phyloP scores from a whole-genome alignment of 129 eudicot genomes.

The Calendula officinalis region DNA sequence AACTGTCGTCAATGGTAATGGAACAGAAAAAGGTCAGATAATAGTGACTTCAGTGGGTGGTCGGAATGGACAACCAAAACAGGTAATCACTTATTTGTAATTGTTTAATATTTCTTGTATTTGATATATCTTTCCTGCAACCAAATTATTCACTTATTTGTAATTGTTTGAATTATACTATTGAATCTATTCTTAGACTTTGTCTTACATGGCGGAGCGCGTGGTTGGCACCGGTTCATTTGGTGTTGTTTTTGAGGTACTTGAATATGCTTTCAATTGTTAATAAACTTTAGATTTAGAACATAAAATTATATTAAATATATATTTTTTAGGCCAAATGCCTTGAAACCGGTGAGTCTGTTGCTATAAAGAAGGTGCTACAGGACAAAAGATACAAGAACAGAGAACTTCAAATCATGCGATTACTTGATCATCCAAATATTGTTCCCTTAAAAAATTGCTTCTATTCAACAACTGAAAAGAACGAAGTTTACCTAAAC shows the following conservation, averaged over 20 bases:
- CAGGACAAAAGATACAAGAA: constrained; percentile 41
- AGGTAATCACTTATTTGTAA: constrained; percentile 42
- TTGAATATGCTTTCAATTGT: neutral
- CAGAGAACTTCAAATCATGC: constrained; percentile 39
- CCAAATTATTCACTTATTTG: neutral
- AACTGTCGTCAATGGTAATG: constrained; percentile 70
- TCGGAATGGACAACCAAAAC: constrained; percentile 83
- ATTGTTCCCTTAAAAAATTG: constrained; percentile 34
- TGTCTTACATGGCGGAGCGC: constrained; percentile 28
- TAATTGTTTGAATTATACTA: neutral
- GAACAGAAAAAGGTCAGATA: constrained; percentile 87
- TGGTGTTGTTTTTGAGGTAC: constrained; percentile 44
- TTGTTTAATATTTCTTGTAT: neutral
- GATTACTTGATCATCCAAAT: constrained; percentile 37
- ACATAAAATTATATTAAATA: neutral
- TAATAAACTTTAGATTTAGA: neutral
- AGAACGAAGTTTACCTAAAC: constrained; percentile 38
- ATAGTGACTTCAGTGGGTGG: constrained; percentile 78
- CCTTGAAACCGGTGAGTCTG: constrained; percentile 39
- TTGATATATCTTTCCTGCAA: neutral
- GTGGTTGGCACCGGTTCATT: constrained; percentile 41
- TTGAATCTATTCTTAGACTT: constrained; percentile 29
- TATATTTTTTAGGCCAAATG: constrained; percentile 33
- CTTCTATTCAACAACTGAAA: constrained; percentile 40
- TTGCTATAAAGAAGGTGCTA: constrained; percentile 41